phyloP scores from a whole-genome alignment of 148 eudicot genomes.

The Tetragonia tetragonoides region DNA sequence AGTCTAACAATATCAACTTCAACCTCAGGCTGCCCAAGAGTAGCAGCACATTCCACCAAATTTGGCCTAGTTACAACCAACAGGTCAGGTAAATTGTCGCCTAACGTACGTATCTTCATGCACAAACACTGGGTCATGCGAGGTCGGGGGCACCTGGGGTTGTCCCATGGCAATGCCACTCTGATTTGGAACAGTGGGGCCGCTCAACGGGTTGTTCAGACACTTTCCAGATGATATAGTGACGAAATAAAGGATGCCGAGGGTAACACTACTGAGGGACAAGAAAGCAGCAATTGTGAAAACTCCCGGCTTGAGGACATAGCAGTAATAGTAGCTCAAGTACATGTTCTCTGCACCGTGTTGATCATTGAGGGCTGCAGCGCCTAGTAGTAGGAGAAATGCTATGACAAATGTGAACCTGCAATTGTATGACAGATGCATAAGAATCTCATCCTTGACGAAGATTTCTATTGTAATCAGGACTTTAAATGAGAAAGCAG shows the following conservation, averaged over 20 bases:
- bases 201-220: constrained; percentile 24
- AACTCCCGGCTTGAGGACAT: constrained; percentile 75
- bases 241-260: constrained; percentile 65
- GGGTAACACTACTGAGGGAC: constrained; percentile 60
- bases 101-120: constrained; percentile 92
- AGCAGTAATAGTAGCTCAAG: constrained; percentile 59
- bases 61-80: background rate
- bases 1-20: background rate
- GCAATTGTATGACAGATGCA: constrained; percentile 12
- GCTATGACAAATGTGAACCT: constrained; percentile 80
- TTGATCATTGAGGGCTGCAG: constrained; percentile 71
- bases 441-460: background rate
- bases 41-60: background rate
- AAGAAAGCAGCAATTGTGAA: constrained; percentile 73
- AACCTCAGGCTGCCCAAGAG: background rate
- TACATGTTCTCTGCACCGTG: constrained; percentile 58
- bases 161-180: constrained; percentile 86
- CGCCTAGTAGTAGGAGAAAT: constrained; percentile 63
- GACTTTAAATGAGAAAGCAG: too few species aligned
- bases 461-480: background rate
- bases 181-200: constrained; percentile 42
- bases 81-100: constrained; percentile 54
- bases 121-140: constrained; percentile 73
- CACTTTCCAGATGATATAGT: constrained; percentile 50
- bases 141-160: constrained; percentile 51